Base-by-base conservation (phyloP, 805 yeast genomes). In the Scheffersomyces coipomensis region DNA sequence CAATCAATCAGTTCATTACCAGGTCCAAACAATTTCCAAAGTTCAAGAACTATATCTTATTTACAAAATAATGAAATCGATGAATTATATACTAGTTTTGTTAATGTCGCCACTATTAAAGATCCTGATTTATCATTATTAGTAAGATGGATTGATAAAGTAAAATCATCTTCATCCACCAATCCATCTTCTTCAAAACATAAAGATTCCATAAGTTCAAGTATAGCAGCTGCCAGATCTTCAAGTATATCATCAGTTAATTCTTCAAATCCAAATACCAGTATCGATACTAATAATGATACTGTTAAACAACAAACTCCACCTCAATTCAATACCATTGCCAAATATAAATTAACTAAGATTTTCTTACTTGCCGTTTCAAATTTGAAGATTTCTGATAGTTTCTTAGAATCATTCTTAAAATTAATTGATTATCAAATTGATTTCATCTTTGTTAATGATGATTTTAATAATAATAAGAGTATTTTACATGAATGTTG, bases 401-500 rank as follows among this genome's bases (percentile, higher is more conserved):
- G 66, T 12, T 79, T 83, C 9, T 58, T 76, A 60, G 69, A 71
- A 54, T 71, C 70, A 29, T 84, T 71, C 61, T 68, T 68, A 35
- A 71, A 71, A 6, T 48, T 58, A 33, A 66, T 69, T 23, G 47
- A 64, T 39, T 61, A 62, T 42, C 61, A 66, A 30, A 81, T 91
- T 31, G 84, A 86, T 52, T 66, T 88, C 30, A 60, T 73, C 2
- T 76, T 77, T 37, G 73, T 75, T 16, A 95, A 86, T 49, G 96
- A 89, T 33, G 70, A 65, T 38, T 64, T 66, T 53, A 66, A 68
- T 50, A 62, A 61, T 43, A 65, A 84, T 45, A 78, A 88, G 53
- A 85, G 80, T 36, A 77, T 86, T 32, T 68, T 93, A 13, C 97
- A 91, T 56, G 89, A 88, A 53, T 67, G 75, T 44, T 69, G 74